These are phyloP conservation scores for Bjerkandera adusta DNA, from an alignment of 1,284 basidiomycete genomes.

Conservation along the genomic window DNA sequence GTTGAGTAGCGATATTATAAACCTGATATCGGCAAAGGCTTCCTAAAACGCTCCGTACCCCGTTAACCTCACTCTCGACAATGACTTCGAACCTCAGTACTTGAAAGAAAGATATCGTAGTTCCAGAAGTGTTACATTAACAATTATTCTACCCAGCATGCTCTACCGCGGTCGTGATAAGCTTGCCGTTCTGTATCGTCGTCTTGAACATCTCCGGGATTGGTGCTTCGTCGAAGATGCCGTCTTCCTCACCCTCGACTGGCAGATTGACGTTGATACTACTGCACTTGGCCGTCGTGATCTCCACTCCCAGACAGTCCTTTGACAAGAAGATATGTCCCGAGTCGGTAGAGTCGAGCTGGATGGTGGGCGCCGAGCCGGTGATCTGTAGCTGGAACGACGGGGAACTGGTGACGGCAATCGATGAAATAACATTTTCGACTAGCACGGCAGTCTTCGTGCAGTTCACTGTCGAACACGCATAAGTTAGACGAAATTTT, in stretches of 20 bases:
- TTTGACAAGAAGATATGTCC: slow-evolving; percentile 95
- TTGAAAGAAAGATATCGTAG: no score
- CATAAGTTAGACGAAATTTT: neutral
- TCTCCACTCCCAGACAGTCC: slow-evolving; percentile 77
- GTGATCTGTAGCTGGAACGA: slow-evolving; percentile 94
- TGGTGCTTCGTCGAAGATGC: slow-evolving; percentile 87
- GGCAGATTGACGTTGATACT: slow-evolving; percentile 93
- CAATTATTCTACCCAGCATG: slow-evolving; percentile 72
- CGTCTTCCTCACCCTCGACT: slow-evolving; percentile 85
- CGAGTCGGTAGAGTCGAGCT: slow-evolving; percentile 93
- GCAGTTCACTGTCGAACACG: slow-evolving; percentile 70
- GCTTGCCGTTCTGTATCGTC: slow-evolving; percentile 78
- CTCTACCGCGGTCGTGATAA: slow-evolving; percentile 88
- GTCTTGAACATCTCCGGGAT: slow-evolving; percentile 97
- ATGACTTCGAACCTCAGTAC: no score
- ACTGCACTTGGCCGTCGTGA: slow-evolving; percentile 95
- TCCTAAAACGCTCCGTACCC: neutral
- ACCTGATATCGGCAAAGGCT: no score
- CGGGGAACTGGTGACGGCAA: slow-evolving; percentile 88
- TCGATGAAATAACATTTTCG: slow-evolving; percentile 88
- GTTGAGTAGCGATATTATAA: no score
- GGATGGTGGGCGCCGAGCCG: slow-evolving; percentile 87
- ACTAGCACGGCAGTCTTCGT: slow-evolving; percentile 87
- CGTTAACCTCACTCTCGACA: no score
- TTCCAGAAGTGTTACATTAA: no score